Conservation (phyloP, 768 basidiomycete genomes). For the Hirschioporus abietinus region DNA sequence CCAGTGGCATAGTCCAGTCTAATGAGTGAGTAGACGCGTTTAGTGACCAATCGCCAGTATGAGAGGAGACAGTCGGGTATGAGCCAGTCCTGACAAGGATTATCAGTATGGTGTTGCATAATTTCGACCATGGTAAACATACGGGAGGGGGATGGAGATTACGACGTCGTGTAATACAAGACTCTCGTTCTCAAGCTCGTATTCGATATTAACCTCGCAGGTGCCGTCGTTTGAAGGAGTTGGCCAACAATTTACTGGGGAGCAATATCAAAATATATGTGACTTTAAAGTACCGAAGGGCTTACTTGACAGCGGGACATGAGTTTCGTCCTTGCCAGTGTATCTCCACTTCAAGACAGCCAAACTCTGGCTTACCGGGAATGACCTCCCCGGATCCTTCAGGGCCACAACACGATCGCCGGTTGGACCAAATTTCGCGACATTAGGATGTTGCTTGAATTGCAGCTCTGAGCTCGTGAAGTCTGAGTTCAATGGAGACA, state of each 20-base stretch:
- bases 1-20: constrained; percentile 74
- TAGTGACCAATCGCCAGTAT: constrained; percentile 76
- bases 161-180: constrained; percentile 78
- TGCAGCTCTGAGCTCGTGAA: constrained; percentile 67
- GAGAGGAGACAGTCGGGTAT: constrained; percentile 77
- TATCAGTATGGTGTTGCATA: constrained; percentile 3
- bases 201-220: constrained; percentile 93
- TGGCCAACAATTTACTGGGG: constrained; percentile 93
- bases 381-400: constrained; percentile 76
- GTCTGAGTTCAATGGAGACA: constrained; percentile 51
- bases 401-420: constrained; percentile 67
- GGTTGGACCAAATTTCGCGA: constrained; percentile 76
- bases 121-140: constrained; percentile 28
- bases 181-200: constrained; percentile 85
- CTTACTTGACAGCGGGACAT: constrained; percentile 88
- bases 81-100: constrained; percentile 53
- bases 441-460: constrained; percentile 96
- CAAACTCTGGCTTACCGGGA: constrained; percentile 84
- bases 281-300: constrained; percentile 10
- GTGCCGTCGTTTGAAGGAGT: constrained; percentile 88
- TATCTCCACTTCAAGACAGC: constrained; percentile 93
- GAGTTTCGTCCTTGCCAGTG: constrained; percentile 83
- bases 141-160: constrained; percentile 94
- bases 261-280: constrained; percentile 4
- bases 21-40: constrained; percentile 76